Base-by-base conservation (phyloP, 1,284 basidiomycete species). In the Athelia psychrophila region DNA sequence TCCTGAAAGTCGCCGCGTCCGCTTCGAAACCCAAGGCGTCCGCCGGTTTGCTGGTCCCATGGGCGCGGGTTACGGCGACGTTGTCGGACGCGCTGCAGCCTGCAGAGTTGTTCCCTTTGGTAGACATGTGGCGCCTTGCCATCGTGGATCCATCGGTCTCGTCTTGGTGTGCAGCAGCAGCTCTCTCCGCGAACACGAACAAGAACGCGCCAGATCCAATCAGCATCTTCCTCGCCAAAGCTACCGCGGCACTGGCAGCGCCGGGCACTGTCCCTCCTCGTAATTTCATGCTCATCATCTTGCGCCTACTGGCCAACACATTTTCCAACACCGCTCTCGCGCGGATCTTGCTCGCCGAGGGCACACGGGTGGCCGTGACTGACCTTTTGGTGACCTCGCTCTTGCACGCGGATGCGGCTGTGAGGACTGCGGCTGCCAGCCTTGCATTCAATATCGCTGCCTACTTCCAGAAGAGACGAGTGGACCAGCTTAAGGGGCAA, bases 101-200 rank as follows among this genome's bases (percentile, higher is more conserved):
- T 0, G 76, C 79, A 12, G 75, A 84, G 44, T 74, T 93, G 10
- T 95, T 95, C 71, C 93, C 93, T 0, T 64, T 94, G 1, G 79
- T 87, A 9, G 93, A 95, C 62, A 75, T 95, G 53, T 94, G 91
- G 90, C 79, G 93, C 1, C 75, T 95, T 1, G 88, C 85, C 0
- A 66, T 91, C 8, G 76, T 93, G 24, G 83, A 92, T 64, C 72
- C 77, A 0, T 64, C 72, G 0, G 75, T 88, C 8, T 76, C 80
- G 1, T 68, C 72, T 0, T 83, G 80, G 76, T 73, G 74, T 38
- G 72, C 80, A 3, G n/a, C n/a, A 36, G 72, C 80, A 30, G 27
- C 27, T 30, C 27, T 30, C 27, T 61, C 73, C 2, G 12, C n/a
- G 33, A 57, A 61, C 56, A 44, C 58, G 61, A 6, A 52, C 58